Base-by-base conservation (phyloP, 192 early-diverging fungal genomes). In the Entomortierella beljakovae region DNA sequence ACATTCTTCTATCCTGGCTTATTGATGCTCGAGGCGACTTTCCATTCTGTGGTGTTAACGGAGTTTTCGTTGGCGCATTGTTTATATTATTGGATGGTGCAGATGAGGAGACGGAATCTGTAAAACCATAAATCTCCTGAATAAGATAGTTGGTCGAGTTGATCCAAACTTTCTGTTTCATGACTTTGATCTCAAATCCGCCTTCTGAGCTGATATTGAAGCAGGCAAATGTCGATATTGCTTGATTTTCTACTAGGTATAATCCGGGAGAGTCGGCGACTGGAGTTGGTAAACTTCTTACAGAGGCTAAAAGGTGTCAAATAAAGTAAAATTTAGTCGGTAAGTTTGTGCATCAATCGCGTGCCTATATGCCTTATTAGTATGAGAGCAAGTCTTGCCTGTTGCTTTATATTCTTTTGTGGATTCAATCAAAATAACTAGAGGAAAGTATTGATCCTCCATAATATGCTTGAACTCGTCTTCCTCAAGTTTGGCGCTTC, bases 41-140 rank as follows among this genome's bases (percentile, higher is more conserved):
- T 46, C 20, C 15, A 46, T 16, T 33, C 46, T 23, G 22, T 20
- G 18, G 16, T 33, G n/a, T 26, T 26, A 2, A 20, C 28, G 20
- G 22, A 10, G 2, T 40, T 1, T 37, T 28, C 29, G 40, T 55
- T 8, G 32, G 3, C 3, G 65, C 32, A 6, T 56, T 26, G 8
- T 22, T 56, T 20, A 59, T 46, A 6, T 48, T 23, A 28, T 65
- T 74, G 28, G 64, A 42, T 22, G 50, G 28, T 9, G 66, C 38
- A 20, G 43, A 46, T 18, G 75, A 42, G 35, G 57, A 10, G 15
- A 65, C 61, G 29, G 75, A 79, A 16, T 88, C 84, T 13, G 81
- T 71, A 33, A 85, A 85, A 3, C 89, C 89, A 51, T 82, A 90
- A 16, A 90, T 87, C 51, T 90, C 89, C 65, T 89, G 89, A 13